These are phyloP conservation scores for Phaeophleospora eucalypticola DNA, from an alignment of 2,329 filamentous ascomycete species.

Conservation along the genomic window DNA sequence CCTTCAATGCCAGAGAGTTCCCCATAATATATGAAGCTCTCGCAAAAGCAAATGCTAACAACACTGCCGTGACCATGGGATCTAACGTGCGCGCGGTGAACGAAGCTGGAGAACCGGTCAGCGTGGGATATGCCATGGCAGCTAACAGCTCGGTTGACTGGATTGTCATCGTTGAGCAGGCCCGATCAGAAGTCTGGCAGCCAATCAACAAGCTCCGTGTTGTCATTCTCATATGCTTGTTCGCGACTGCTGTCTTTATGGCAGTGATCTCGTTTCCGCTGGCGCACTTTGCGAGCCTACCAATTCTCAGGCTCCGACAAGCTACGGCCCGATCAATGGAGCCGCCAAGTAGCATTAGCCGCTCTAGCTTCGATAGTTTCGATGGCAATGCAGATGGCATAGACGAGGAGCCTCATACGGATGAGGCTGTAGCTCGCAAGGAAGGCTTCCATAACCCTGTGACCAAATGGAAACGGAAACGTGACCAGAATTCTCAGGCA, in stretches of 20 bases:
- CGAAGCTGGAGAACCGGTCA: slow-evolving; percentile 65
- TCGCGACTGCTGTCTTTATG: slow-evolving; percentile 70
- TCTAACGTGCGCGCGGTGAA: slow-evolving; percentile 61
- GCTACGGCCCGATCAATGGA: slow-evolving; percentile 71
- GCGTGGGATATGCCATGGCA: slow-evolving; percentile 74
- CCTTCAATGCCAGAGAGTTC: slow-evolving; percentile 60
- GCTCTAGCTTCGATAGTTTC: slow-evolving; percentile 36
- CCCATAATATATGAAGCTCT: slow-evolving; percentile 61
- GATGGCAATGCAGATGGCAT: slow-evolving; percentile 16
- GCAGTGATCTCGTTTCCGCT: slow-evolving; percentile 70
- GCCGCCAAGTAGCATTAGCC: slow-evolving; percentile 53
- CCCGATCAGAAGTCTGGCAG: slow-evolving; percentile 66
- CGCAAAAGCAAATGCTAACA: slow-evolving; percentile 36
- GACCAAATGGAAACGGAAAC: slow-evolving; percentile 25
- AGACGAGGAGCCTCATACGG: slow-evolving; percentile 46
- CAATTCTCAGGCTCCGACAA: slow-evolving; percentile 69
- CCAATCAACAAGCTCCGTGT: slow-evolving; percentile 72
- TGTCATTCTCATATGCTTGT: slow-evolving; percentile 78
- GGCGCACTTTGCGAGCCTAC: slow-evolving; percentile 75
- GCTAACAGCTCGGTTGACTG: slow-evolving; percentile 69
- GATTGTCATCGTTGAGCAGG: slow-evolving; percentile 77
- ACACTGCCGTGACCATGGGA: slow-evolving; percentile 58
- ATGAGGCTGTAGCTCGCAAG: slow-evolving; percentile 45
- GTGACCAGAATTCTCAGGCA: slow-evolving; percentile 26
- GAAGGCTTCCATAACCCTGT: slow-evolving; percentile 43